Base-by-base conservation (phyloP, 192 early-diverging fungal genomes). In the Helicostylum pulchrum region DNA sequence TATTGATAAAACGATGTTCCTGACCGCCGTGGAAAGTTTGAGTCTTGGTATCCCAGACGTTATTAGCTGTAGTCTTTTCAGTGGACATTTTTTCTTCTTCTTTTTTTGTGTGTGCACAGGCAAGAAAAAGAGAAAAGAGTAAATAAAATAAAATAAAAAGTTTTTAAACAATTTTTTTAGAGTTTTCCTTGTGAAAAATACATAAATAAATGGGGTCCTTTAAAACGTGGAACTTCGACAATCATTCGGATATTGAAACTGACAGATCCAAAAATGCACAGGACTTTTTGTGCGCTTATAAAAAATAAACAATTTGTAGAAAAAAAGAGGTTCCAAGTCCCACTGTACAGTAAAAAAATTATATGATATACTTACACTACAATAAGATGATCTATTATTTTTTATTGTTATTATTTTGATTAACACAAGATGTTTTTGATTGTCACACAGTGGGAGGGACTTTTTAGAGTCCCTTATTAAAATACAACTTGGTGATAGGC, bases 21-120 rank as follows among this genome's bases (percentile, higher is more conserved):
- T 95, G 93, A 52, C 93, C 93, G 72, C 89, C 92, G 55, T 94
- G 92, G 61, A 87, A 93, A 71, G 91, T 88, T 78, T 94, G 93
- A 49, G 87, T 86, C 73, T 88, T 92, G 53, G 91, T 87, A 76
- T 94, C 91, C 93, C 93, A 94, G 20, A 62, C 61, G 34, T 66
- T 66, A 4, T 55, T 57, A 15, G 30, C 64, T 42, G 57, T 20
- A 23, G 43, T 53, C 5, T 57, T 23, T 17, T 20, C 36, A 43
- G 49, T 15, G 4, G 23, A 17, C 57, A 59, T 59, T 43, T 58
- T 21, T n/a, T n/a, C n/a, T 10, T 42, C 14, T 34, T 14, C 32
- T 36, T 7, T 58, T 43, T 23, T 39, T 53, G 8, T 57, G 20
- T 11, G 43, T 44, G 39, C 45, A 52, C 9, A 19, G 12, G 17